Conservation (phyloP, 164 flowering plant species). For the Chimonanthus salicifolius region DNA sequence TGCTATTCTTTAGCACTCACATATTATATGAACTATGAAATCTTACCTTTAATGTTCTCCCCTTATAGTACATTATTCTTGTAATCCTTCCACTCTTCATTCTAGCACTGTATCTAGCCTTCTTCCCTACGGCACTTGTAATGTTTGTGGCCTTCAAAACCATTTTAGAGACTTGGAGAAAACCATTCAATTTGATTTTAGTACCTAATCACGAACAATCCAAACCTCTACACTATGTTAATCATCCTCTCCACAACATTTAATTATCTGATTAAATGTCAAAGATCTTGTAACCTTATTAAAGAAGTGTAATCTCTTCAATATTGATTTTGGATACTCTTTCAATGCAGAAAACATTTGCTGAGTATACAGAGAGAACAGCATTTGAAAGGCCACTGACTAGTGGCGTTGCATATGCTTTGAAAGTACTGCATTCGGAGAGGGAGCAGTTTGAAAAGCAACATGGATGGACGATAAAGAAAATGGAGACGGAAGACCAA, state of each 20-base stretch:
- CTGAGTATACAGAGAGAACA: slow-evolving; percentile 86
- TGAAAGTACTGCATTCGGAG: slow-evolving; percentile 72
- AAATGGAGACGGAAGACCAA: slow-evolving; percentile 86
- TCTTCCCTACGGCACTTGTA: too few relatives aligned
- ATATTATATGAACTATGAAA: too few relatives aligned
- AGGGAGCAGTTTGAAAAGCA: slow-evolving; percentile 75
- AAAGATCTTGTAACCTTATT: background rate
- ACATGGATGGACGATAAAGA: slow-evolving; percentile 88
- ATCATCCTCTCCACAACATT: background rate
- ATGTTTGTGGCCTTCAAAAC: too few relatives aligned
- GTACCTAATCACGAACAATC: too few relatives aligned
- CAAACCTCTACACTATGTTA: too few relatives aligned
- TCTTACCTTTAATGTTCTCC: too few relatives aligned
- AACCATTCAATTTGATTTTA: too few relatives aligned
- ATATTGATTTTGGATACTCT: slow-evolving; percentile 8
- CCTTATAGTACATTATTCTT: too few relatives aligned
- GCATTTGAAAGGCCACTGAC: slow-evolving; percentile 96
- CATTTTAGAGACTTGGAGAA: too few relatives aligned
- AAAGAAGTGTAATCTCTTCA: background rate
- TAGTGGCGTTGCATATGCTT: slow-evolving; percentile 95
- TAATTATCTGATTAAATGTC: background rate
- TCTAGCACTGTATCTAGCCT: too few relatives aligned
- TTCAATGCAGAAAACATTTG: slow-evolving; percentile 75
- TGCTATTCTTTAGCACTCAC: too few relatives aligned
- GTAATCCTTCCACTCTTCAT: too few relatives aligned